Evolutionary conservation across 495 filamentous ascomycete species (phyloP), one percentile per base, ranked within the genome.

Genomic region (Cryomyces minteri): DNA sequence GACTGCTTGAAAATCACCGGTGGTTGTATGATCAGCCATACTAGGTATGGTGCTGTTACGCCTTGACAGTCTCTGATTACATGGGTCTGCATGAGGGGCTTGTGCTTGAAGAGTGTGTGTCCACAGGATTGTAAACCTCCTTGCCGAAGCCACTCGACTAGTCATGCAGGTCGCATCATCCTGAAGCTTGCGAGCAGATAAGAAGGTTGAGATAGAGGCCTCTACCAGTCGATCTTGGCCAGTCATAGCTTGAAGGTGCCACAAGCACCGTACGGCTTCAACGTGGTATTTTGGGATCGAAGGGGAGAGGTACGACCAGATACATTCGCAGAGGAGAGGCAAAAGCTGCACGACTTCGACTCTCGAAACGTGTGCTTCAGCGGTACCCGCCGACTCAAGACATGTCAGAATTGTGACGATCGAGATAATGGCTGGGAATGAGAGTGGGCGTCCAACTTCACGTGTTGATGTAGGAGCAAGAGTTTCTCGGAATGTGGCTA

Each of bases 281-380:
- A 96, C 85, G 57, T 94, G 90, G 51, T 88, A 88, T 55, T 92
- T 92, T 0, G 86, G 88, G 46, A 77, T 79, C 14, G 78, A 63
- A 25, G 84, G 78, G 0, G 84, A 84, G 32, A 95, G 65, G 56
- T 80, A 87, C 28, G 63, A 51, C 88, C 88, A 96, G 0, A 88
- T 66, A 47, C 76, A 68, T 10, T 65, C 68, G 10, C 90, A 76
- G 14, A 94, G 60, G 28, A 72, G 65, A 8, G 77, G 68, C 12
- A 88, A 72, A 12, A 88, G 58, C 25, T 75, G 69, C 31, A 76
- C 76, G 5, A 86, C 61, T 44, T 80, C 68, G 9, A 14, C 9
- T 9, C 9, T 9, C 34, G 9, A 9, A 14, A 38, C 9, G 12
- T 38, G 12, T 10, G 34, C 9, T 10, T 38, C 12, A 14, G 9